phyloP scores from a whole-genome alignment of 129 eudicot species.

The Deinandra increscens region DNA sequence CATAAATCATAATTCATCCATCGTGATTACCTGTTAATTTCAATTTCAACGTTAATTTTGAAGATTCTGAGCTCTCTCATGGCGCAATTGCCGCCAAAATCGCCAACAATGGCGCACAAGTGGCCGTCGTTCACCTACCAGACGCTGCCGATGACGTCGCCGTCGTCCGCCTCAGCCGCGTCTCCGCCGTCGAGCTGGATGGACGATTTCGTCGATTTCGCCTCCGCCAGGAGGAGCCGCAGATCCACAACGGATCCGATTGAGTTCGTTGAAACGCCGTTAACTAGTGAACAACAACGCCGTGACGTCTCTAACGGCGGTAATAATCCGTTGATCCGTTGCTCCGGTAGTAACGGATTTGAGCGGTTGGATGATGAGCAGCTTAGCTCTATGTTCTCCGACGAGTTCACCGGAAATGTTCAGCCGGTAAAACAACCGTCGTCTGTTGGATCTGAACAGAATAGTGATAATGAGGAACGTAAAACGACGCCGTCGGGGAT shows the following conservation, averaged over 20 bases:
- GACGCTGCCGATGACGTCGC: not conserved
- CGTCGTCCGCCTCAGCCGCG: too few species aligned
- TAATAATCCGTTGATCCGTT: not conserved
- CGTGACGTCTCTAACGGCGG: not conserved
- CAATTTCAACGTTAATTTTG: too few species aligned
- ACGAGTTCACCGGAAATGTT: constrained; percentile 37
- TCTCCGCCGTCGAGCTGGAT: constrained; percentile 59
- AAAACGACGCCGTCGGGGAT: not conserved
- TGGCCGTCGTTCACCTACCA: constrained; percentile 38
- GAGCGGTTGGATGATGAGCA: constrained; percentile 81
- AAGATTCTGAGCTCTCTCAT: constrained; percentile 19
- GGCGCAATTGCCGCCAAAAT: constrained; percentile 84
- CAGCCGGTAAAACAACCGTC: constrained; percentile 18
- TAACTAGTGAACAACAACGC: not conserved
- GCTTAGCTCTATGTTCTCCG: constrained; percentile 71
- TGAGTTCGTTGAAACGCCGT: constrained; percentile 60
- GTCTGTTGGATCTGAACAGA: constrained; percentile 44
- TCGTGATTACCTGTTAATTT: not conserved
- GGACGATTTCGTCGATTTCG: constrained; percentile 74
- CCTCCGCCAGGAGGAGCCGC: constrained; percentile 56
- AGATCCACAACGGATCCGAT: constrained; percentile 77
- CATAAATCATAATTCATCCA: too few species aligned
- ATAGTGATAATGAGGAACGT: constrained; percentile 45
- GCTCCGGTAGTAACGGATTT: constrained; percentile 31
- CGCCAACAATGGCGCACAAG: constrained; percentile 61